Base-by-base conservation (phyloP, 1,139 yeast species). In the Diutina pseudorugosa region DNA sequence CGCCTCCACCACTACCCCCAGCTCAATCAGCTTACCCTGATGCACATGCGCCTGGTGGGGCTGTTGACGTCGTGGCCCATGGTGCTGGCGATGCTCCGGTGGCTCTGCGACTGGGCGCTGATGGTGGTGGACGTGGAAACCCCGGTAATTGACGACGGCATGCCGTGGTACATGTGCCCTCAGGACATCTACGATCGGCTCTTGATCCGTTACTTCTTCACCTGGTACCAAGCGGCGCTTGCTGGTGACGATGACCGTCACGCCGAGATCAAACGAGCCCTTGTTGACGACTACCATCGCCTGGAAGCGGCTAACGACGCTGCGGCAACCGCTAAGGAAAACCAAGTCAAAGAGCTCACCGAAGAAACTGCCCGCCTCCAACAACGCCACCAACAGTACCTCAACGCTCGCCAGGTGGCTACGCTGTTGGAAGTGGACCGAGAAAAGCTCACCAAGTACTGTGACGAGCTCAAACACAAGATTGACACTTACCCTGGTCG, bases 121-220 rank as follows among this genome's bases (percentile, higher is more conserved):
- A 23, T 25, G 25, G 23, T 43, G 25, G 18, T 43, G 25, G 18
- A 14, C 5, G 27, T 43, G 47, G 25, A 43, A 27, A 9, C 18
- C 1, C 47, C 33, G 7, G 18, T 12, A 6, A 12, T 18, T 9
- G 25, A 19, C 11, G 47, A 43, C 20, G 20, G 20, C 11, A 21
- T 43, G 47, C 27, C 23, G 14, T 43, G 47, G 47, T 43, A 43
- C 25, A 43, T 43, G 30, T 20, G 47, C 14, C 47, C 47, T n/a
- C 33, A 21, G 19, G 47, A 43, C 19, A 20, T n/a, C 18, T 43
- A 19, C 25, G 47, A 43, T n/a, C 47, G 47, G 25, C 19, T 43
- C 8, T 23, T 43, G 16, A n/a, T 43, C 18, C 27, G 25, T 3
- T 43, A 21, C 25, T 43, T 19, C 19, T 21, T 43, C 8, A n/a